Evolutionary conservation across 2,329 filamentous ascomycete species (phyloP), one percentile per base, ranked within the genome.

Genomic region (Colletotrichum sp.): DNA sequence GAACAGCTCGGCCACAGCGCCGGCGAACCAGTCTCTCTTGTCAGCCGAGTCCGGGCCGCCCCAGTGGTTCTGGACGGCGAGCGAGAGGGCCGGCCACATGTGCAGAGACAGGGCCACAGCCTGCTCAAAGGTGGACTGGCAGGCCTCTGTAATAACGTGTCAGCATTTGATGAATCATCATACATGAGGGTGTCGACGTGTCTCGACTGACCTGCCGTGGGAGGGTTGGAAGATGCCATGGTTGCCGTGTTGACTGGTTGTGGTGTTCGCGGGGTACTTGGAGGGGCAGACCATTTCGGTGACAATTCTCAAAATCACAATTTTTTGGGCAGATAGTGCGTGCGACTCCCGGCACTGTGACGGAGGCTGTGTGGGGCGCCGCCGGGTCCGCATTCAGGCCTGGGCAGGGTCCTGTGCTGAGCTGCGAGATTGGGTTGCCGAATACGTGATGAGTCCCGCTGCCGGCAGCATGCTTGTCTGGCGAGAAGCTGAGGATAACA

Each of bases 1-100:
- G 79, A 98, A 94, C 77, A 98, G 91, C 30, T 98, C 95, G 75
- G 93, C 94, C 69, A 98, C 89, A 58, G 94, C 94, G 78, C 96
- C 96, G 67, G 95, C 96, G 81, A 99, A 95, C 96, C 96, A 98
- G 89, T 98, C 96, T 81, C 96, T 94, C 88, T 98, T 98, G 85
- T 97, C 95, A 76, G 89, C 85, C 27, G 93, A 94, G 81, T 95
- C 93, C 55, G 95, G 92, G 3, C 96, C 97, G 80, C 96, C 97
- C 94, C 96, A 98, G 86, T 92, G 89, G 84, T 95, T 95, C 83
- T 94, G 91, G 60, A 98, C 95, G 62, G 97, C 95, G 82, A 98
- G 92, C 65, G 94, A 94, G 70, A 99, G 93, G 36, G 95, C 94
- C 9, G 94, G 93, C 97, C 97, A 99, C 82, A 94, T 91, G 87